Evolutionary conservation across 2,329 filamentous ascomycete genomes (phyloP).

Genomic region (Penicillium rolfsii): DNA sequence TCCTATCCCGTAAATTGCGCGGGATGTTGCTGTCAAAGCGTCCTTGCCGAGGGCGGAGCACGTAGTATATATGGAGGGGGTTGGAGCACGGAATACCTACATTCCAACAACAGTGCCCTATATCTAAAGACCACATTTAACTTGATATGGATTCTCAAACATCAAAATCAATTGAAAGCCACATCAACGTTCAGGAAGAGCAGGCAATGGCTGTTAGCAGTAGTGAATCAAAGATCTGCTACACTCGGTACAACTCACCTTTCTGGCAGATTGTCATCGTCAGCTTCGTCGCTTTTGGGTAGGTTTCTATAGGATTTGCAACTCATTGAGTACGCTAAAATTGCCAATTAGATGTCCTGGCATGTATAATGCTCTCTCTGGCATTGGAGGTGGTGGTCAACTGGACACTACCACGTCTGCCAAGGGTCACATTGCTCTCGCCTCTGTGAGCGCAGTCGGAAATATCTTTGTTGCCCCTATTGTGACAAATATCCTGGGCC

Average conservation of each 20-base stretch:
- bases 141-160: not conserved
- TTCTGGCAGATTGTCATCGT: conserved; percentile 13
- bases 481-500: conserved; percentile 8
- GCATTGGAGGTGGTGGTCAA: conserved; percentile 11
- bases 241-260: conserved; percentile 9
- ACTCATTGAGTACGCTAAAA: not conserved
- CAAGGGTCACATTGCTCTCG: conserved; percentile 10
- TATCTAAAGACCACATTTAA: not conserved
- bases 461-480: conserved; percentile 8
- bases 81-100: not conserved
- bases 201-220: not conserved
- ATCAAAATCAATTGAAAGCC: not conserved
- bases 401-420: conserved; percentile 8
- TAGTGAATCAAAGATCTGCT: not conserved
- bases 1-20: not conserved
- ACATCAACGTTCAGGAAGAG: not conserved
- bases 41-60: not conserved
- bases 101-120: not conserved
- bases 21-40: not conserved
- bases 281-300: conserved; percentile 13
- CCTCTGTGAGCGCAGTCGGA: conserved; percentile 10
- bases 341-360: conserved; percentile 4
- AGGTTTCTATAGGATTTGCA: not conserved
- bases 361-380: conserved; percentile 12
- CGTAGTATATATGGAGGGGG: not conserved